Conservation (phyloP, 768 basidiomycete species). For the Mycena belliarum region DNA sequence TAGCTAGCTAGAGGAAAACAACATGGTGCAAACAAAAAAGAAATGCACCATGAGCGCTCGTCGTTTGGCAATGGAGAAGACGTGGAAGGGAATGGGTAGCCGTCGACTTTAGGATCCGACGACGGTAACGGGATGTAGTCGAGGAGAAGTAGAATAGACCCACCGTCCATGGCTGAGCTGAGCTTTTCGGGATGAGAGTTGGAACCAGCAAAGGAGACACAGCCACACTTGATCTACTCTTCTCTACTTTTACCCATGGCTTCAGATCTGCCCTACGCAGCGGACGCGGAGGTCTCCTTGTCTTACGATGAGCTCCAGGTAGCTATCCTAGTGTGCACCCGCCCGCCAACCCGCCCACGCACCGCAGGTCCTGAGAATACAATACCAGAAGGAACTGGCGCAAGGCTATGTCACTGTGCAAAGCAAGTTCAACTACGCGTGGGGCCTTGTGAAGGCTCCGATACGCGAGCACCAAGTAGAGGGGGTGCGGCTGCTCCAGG, state of each 20-base stretch:
- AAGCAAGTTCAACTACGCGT: slow-evolving; percentile 96
- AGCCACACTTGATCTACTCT: background rate
- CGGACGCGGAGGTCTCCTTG: slow-evolving; percentile 88
- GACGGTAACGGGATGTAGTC: background rate
- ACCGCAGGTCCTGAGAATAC: slow-evolving; percentile 73
- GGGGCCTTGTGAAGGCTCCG: slow-evolving; percentile 95
- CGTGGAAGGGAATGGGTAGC: background rate
- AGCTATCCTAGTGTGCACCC: slow-evolving; percentile 8
- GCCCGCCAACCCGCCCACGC: background rate
- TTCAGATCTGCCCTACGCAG: slow-evolving; percentile 92
- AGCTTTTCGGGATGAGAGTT: background rate
- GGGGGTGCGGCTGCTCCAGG: slow-evolving; percentile 90
- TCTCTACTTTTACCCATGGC: slow-evolving; percentile 39
- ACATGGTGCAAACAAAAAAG: slow-evolving; percentile 53
- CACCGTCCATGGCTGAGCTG: slow-evolving; percentile 15
- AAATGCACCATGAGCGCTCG: slow-evolving; percentile 68
- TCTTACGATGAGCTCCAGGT: slow-evolving; percentile 91
- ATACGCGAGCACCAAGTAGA: slow-evolving; percentile 84
- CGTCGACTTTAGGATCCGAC: background rate
- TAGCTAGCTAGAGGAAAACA: slow-evolving; percentile 67
- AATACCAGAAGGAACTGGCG: slow-evolving; percentile 86
- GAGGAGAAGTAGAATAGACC: slow-evolving; percentile 3
- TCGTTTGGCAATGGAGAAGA: slow-evolving; percentile 37
- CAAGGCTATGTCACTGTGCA: slow-evolving; percentile 88
- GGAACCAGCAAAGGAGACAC: background rate